phyloP scores from a whole-genome alignment of 2,329 filamentous ascomycete species.

The Epichloe baconii region DNA sequence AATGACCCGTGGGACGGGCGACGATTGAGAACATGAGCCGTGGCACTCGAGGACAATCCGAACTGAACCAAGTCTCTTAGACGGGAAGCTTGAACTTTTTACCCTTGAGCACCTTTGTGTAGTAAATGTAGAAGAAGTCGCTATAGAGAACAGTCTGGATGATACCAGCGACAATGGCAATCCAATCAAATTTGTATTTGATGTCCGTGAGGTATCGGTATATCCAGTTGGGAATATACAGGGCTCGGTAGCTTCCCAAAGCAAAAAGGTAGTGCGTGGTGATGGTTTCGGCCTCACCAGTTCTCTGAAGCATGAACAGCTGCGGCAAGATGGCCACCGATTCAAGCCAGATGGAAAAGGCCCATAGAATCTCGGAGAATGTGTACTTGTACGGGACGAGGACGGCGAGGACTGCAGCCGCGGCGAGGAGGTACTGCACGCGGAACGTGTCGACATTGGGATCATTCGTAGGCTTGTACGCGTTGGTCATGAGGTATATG shows the following conservation, averaged over 20 bases:
- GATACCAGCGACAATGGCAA: conserved; percentile 77
- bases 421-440: conserved; percentile 82
- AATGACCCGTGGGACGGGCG: neutral
- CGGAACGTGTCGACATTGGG: conserved; percentile 96
- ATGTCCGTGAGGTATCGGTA: conserved; percentile 72
- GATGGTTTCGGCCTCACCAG: conserved; percentile 97
- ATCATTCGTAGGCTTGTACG: conserved; percentile 95
- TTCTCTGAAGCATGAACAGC: conserved; percentile 95
- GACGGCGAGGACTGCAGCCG: conserved; percentile 64
- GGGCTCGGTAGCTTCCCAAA: conserved; percentile 74
- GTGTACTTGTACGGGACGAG: conserved; percentile 79
- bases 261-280: conserved; percentile 97
- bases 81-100: conserved; percentile 81
- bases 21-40: neutral
- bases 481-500: conserved; percentile 94
- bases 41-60: neutral
- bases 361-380: conserved; percentile 79
- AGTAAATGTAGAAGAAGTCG: conserved; percentile 99
- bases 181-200: conserved; percentile 64
- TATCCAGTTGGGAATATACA: conserved; percentile 99
- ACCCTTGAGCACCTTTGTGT: conserved; percentile 85
- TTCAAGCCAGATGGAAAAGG: conserved; percentile 97
- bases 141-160: conserved; percentile 93
- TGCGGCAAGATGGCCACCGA: conserved; percentile 93
- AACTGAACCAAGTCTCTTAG: conserved; percentile 26